Conservation (phyloP, 495 filamentous ascomycete genomes). For the Talaromyces liani region DNA sequence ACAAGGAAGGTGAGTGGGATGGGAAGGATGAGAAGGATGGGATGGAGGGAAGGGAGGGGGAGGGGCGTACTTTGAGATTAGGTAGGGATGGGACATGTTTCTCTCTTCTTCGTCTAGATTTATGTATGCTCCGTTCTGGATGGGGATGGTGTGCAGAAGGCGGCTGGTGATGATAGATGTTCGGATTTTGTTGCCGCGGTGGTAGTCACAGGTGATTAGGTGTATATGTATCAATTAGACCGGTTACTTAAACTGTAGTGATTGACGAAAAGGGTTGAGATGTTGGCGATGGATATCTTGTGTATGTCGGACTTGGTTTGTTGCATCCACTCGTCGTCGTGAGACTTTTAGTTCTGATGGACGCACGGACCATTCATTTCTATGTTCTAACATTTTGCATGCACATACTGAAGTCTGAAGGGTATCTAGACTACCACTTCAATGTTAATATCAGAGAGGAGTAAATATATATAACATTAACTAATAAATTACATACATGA, state of each 20-base stretch:
- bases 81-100: constrained; percentile 17
- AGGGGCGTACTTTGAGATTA: constrained; percentile 34
- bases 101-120: not conserved
- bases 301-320: not conserved
- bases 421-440: not conserved
- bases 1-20: too few relatives aligned
- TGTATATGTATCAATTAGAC: not conserved
- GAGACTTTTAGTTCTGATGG: not conserved
- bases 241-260: not conserved
- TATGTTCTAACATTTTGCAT: not conserved
- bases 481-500: not conserved
- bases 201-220: not conserved
- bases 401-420: not conserved
- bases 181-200: not conserved
- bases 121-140: too few relatives aligned
- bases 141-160: too few relatives aligned
- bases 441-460: not conserved
- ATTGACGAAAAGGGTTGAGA: not conserved
- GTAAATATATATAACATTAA: not conserved
- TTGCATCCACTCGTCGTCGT: not conserved
- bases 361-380: not conserved
- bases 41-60: not conserved
- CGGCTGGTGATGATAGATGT: not conserved
- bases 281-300: not conserved
- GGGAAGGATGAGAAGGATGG: not conserved